Percentiles rank a stretch among this genome's conserved stretches.
Conservation (phyloP, 1,284 basidiomycete genomes). For the Fomitopsis palustris region DNA sequence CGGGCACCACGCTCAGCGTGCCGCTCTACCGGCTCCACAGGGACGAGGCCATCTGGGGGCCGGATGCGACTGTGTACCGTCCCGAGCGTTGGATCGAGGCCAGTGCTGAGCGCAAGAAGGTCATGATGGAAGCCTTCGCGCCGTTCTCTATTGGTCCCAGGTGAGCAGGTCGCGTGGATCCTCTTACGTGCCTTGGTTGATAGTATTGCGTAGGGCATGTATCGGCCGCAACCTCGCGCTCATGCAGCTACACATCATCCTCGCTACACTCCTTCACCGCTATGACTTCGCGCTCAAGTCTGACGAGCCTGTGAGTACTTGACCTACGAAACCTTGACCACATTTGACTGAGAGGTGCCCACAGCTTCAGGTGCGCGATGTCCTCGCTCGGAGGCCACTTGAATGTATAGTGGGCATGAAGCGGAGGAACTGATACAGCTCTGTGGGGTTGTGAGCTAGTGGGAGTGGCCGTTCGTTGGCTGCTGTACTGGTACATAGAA, state of each 20-base stretch:
- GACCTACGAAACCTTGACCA: background rate
- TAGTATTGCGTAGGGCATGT: conserved; percentile 14
- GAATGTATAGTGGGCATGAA: conserved; percentile 8
- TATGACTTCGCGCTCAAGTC: conserved; percentile 31
- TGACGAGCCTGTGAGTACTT: conserved; percentile 25
- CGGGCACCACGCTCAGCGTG: conserved; percentile 25
- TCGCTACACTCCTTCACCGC: conserved; percentile 34
- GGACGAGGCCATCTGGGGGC: conserved; percentile 33
- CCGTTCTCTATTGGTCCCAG: conserved; percentile 14
- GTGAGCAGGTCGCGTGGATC: background rate
- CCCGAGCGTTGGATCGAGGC: conserved; percentile 38
- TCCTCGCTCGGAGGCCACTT: conserved; percentile 4
- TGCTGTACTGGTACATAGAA: too few species aligned
- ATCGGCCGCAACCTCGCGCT: conserved; percentile 32
- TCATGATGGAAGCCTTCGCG: conserved; percentile 12
- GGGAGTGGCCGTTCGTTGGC: too few species aligned
- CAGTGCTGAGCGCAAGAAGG: conserved; percentile 7
- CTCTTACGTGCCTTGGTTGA: background rate
- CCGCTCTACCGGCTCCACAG: conserved; percentile 34
- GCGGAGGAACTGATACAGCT: background rate
- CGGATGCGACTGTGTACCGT: conserved; percentile 33
- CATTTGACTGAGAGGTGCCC: background rate
- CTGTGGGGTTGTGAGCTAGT: too few species aligned
- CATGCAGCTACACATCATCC: conserved; percentile 35
- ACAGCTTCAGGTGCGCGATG: conserved; percentile 5